Evolutionary conservation across 352 stramenopile species (phyloP), one percentile per base, ranked within the genome.

Genomic region (Globisporangium nagaii): DNA sequence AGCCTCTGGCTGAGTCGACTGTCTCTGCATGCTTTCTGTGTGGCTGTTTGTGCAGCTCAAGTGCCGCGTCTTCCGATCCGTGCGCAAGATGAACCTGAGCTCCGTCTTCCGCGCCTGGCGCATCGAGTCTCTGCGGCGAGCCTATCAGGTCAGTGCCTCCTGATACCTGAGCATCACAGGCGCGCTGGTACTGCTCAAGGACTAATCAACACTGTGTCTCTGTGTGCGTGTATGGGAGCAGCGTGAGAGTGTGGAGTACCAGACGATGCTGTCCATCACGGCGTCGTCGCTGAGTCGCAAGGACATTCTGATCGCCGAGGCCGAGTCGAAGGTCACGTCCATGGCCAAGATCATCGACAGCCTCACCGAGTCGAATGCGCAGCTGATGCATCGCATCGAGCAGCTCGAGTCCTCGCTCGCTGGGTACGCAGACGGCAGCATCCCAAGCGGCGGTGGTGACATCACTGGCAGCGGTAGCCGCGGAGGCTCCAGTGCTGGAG

Each of bases 341-440:
- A 88, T 93, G 72, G 66, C 75, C 20, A 75, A 75, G 28, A 88
- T 90, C 34, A 86, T 90, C 50, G 82, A 93, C 56, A 84, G 78
- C 40, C 69, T 93, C 28, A 90, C 78, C 1, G 76, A 86, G 49
- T 84, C 79, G 5, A 93, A 93, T 52, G 74, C 70, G 25, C 76
- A 88, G 27, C 58, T 90, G 11, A 67, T 85, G 10, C 53, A 71
- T 31, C 79, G 75, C 19, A 68, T 90, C 11, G 77, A 90, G 46
- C 67, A 88, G 15, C 60, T 92, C 19, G 79, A 92, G 43, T 70
- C 65, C 22, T 66, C 64, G n/a, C 48, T 73, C 0, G 72, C 62
- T 12, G 34, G 42, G 3, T 25, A 62, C 56, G 37, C 37, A 31
- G 7, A 57, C 27, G 27, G 47, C 49, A 45, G 60, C 37, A 17